Evolutionary conservation across 2,329 filamentous ascomycete genomes (phyloP), one percentile per base, ranked within the genome.

Genomic region (Epichloe amarillans): DNA sequence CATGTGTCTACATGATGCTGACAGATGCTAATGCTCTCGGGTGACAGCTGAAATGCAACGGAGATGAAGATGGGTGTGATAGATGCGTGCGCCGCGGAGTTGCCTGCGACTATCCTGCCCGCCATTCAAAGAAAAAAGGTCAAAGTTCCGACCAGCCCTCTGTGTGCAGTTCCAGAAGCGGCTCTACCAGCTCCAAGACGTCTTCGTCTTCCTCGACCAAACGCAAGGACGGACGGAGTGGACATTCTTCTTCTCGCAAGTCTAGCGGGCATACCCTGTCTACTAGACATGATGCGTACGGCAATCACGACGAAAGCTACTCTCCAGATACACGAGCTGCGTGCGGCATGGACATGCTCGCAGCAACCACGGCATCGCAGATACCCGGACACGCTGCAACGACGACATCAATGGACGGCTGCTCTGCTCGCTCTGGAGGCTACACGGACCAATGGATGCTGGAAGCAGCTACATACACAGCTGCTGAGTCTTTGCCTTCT

Each of bases 61-160:
- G 66, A 37, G 65, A 67, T 43, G 68, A 64, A 54, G 58, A 61
- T 33, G 66, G 66, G 33, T 69, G 66, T 50, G 61, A 68, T 37
- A 58, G 66, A 15, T 69, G 66, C 53, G 50, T 60, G 33, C 54
- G 57, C 26, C 60, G 61, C 38, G 55, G 60, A 7, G 58, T 66
- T 44, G 45, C 50, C 21, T 69, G 66, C 54, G 63, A 66, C 46
- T 69, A 69, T 38, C 66, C 62, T 17, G 60, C 62, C 41, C 64
- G 65, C 52, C 58, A 62, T 11, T 61, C 61, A 7, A 21, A 21
- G 19, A 63, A 40, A 58, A 7, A 62, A 21, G 55, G 57, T 19
- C 66, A 59, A 51, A 60, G 58, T 51, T 53, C 52, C 33, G 55
- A 58, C 46, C 36, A 5, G 5, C 35, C 39, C 6, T 52, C 51